Evolutionary conservation across 805 yeast genomes (phyloP), one percentile per base, ranked within the genome.

Genomic region (Candida bentonensis): DNA sequence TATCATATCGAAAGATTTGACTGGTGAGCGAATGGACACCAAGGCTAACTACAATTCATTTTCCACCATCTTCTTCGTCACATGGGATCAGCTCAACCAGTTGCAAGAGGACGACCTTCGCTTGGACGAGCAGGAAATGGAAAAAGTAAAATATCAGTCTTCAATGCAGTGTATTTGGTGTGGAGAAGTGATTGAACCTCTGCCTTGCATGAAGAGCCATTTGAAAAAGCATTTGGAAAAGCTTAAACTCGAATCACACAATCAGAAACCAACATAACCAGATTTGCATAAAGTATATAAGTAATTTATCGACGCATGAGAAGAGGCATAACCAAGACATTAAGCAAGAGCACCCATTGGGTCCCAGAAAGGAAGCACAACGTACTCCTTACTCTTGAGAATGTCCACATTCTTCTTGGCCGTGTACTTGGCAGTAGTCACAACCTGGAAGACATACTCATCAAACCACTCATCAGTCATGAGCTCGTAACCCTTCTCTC

Each of bases 291-390:
- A n/a, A n/a, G n/a, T n/a, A n/a, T n/a, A n/a, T n/a, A n/a, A n/a
- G n/a, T n/a, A n/a, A n/a, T n/a, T n/a, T n/a, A n/a, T n/a, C n/a
- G n/a, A n/a, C n/a, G n/a, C n/a, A n/a, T n/a, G n/a, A n/a, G n/a
- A n/a, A n/a, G n/a, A n/a, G n/a, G n/a, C n/a, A n/a, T n/a, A 9
- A 25, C 23, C 15, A 15, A 25, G 13, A 13, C 27, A 27, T 39
- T 46, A 54, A 4, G 87, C 87, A 44, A 80, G 60, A 2, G 87
- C 82, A 43, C 87, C 88, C 79, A 79, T 78, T 43, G 88, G 86
- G 57, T 80, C 88, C 76, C 84, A 80, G 9, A 82, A 76, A 42
- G 84, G 85, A 28, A 80, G 65, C n/a, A 70, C 71, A 46, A 74
- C 68, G 34, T 79, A 76, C 30, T 67, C 56, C 43, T 44, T 58